Conservation (phyloP, 768 basidiomycete genomes). For the Termitomyces sp. region DNA sequence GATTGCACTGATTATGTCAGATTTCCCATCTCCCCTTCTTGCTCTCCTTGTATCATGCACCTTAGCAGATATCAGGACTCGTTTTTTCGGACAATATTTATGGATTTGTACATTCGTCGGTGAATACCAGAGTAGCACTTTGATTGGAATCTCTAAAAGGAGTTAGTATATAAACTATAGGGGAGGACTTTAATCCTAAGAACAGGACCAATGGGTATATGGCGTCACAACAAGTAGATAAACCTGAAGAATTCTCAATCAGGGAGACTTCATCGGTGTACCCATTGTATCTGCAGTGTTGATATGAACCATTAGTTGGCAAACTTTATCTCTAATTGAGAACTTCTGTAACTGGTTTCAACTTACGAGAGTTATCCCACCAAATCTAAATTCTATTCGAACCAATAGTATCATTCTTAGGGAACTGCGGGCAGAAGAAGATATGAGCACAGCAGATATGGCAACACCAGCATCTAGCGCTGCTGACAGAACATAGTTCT, state of each 20-base stretch:
- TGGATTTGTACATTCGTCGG: no score
- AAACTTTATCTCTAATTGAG: background rate
- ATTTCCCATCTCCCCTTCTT: no score
- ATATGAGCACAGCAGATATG: constrained; percentile 39
- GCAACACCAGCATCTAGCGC: constrained; percentile 70
- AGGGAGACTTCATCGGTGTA: constrained; percentile 27
- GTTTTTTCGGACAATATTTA: no score
- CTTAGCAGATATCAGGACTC: no score
- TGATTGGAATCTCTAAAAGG: background rate
- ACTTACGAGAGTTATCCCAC: constrained; percentile 68
- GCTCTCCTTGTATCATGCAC: no score
- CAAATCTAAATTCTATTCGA: constrained; percentile 44
- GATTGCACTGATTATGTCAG: no score
- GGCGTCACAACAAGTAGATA: constrained; percentile 1
- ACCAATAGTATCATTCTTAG: constrained; percentile 55
- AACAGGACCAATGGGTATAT: no score
- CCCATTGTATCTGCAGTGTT: constrained; percentile 35
- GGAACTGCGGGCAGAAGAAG: constrained; percentile 48
- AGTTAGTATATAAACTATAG: no score
- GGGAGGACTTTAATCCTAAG: no score
- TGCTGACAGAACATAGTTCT: constrained; percentile 66
- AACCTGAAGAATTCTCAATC: constrained; percentile 27
- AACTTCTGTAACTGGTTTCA: constrained; percentile 1
- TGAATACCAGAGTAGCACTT: no score
- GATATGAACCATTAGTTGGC: constrained; percentile 22